Evolutionary conservation across 148 eudicot species (phyloP), one percentile per base, ranked within the genome.

Genomic region (Fagopyrum tataricum): DNA sequence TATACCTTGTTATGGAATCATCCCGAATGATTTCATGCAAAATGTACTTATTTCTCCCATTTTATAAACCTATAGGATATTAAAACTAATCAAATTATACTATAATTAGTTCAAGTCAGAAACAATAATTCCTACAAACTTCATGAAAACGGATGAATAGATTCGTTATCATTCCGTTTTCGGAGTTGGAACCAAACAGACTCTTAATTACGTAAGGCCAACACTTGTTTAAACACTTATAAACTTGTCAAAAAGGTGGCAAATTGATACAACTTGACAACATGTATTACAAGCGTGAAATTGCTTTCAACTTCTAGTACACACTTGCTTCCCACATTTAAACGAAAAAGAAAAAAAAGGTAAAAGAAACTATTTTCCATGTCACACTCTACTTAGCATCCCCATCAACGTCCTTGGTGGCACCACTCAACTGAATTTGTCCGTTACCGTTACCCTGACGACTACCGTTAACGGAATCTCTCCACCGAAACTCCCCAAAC

Each of bases 401-500:
- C 6, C 26, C n/a, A 56, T 52, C 58, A 6, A 2, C n/a, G 31
- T 2, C n/a, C 37, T 58, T 26, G 21, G 44, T 7, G 7, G 43
- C 61, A 55, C 61, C 69, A 39, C 43, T 64, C 43, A 64, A 64
- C 69, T 64, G 69, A 31, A 64, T 64, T 39, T 64, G 42, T 0
- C 18, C 69, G 69, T 37, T 17, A 4, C 66, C 66, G 66, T 59
- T 59, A 59, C 23, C 58, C 37, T 31, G 37, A 31, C 37, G 37
- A 31, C 37, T 31, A 31, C 61, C 4, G 20, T 41, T 68, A 68
- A 68, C 26, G 15, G 71, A 48, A 12, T 75, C 72, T 41, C 13
- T 42, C 77, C 77, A 75, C 31, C 68, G 20, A 26, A 73, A 72
- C 13, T 41, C 52, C 3, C 72, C 75, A 7, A 77, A 77, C 49